Conservation (phyloP, 1,284 basidiomycete genomes). For the Leccinum insolens region DNA sequence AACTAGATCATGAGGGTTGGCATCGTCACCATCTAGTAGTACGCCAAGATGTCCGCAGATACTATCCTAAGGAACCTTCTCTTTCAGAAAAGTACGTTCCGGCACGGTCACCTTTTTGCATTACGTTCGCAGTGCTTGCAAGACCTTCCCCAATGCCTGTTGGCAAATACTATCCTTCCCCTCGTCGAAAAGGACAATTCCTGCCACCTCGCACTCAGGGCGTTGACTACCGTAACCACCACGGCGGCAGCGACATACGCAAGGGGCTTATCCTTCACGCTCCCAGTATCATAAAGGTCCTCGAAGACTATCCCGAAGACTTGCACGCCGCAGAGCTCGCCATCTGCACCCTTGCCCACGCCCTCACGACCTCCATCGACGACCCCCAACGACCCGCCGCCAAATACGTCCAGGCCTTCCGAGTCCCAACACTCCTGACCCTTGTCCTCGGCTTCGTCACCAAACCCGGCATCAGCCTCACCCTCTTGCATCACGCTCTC, state of each 20-base stretch:
- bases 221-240: conserved; percentile 60
- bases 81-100: conserved; percentile 48
- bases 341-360: conserved; percentile 55
- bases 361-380: conserved; percentile 47
- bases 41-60: conserved; percentile 64
- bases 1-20: conserved; percentile 49
- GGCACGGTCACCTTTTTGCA: conserved; percentile 3
- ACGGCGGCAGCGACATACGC: conserved; percentile 54
- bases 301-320: conserved; percentile 54
- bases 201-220: conserved; percentile 52
- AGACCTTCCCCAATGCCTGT: conserved; percentile 45
- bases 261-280: conserved; percentile 52
- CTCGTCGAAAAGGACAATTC: conserved; percentile 49
- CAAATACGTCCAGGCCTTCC: conserved; percentile 42
- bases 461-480: conserved; percentile 45
- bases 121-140: background rate
- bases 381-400: conserved; percentile 39
- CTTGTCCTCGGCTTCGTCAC: conserved; percentile 44
- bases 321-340: conserved; percentile 49
- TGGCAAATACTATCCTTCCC: conserved; percentile 55
- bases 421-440: conserved; percentile 48
- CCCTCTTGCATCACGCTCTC: conserved; percentile 55
- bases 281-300: conserved; percentile 43
- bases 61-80: conserved; percentile 59
- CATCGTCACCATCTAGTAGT: conserved; percentile 63